Base-by-base conservation (phyloP, 106 monocot genomes). In the Dioscorea dumetorum region DNA sequence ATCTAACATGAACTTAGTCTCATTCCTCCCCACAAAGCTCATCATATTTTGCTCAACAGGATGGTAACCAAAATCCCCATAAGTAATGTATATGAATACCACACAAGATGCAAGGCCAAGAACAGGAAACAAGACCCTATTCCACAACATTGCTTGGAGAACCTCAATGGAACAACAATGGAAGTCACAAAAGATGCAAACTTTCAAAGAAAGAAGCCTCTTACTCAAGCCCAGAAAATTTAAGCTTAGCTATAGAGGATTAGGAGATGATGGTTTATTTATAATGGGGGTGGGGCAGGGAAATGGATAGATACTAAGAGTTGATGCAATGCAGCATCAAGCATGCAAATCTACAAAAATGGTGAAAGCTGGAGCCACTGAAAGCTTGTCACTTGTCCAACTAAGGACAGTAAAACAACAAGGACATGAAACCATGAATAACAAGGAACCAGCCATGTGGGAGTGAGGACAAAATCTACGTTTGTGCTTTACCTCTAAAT, bases 1-100 rank as follows among this genome's bases (percentile, higher is more conserved):
- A 35, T 88, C 91, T 15, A 88, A 63, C n/a, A 79, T 8, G 34
- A 95, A 82, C 33, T 84, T 85, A 34, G 79, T 76, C 49, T 80
- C 86, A 31, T 82, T 85, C 67, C 88, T 86, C 66, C 54, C 73
- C 12, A 95, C 95, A 57, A 95, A 95, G 28, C 74, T 77, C 85
- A 86, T 67, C 57, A 76, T 62, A 7, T 19, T 54, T 54, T 65
- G 63, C 28, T 75, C 69, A 16, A 19, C n/a, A 8, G n/a, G 62
- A 16, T 66, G 50, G 54, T 69, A 58, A 23, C 54, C 50, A 7
- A 80, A 48, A 33, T 67, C 90, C 61, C 78, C 79, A 68, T 84
- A 82, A 0, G 83, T 81, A 60, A 81, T 72, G 81, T 76, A 86
- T 41, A 87, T 72, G 78, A 91, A 74, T 20, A 69, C 77, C 51